Evolutionary conservation across 805 yeast species (phyloP), one percentile per base, ranked within the genome.

Genomic region (Monosporozyma aquatica): DNA sequence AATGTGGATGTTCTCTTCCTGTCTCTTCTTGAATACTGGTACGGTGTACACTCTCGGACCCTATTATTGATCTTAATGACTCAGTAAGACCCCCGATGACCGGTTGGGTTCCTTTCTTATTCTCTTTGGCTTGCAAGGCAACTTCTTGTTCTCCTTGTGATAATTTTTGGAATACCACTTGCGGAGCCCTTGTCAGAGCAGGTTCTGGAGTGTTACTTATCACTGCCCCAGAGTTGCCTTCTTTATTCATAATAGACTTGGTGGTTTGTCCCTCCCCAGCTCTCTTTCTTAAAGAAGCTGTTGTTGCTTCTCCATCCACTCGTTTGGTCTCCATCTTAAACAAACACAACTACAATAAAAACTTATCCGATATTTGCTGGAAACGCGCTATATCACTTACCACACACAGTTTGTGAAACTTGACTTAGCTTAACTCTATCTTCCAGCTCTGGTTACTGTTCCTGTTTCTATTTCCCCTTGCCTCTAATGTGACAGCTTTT

Each of bases 1-100:
- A 83, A 62, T 84, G 94, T 0, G 92, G 89, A 27, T 37, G 40
- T 13, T 20, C 34, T 14, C 10, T 27, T 13, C 26, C 24, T 17
- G 22, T 9, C n/a, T n/a, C 26, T n/a, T 5, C 13, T 13, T 25
- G 6, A 8, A n/a, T 23, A 17, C 14, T 14, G n/a, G 11, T 34
- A 34, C n/a, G 5, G 5, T 34, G n/a, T 4, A 22, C 37, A 6
- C 17, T 6, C 13, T n/a, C 37, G 22, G n/a, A n/a, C n/a, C 30
- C 30, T 6, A 32, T 32, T 18, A 32, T 23, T 5, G 37, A 23
- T 34, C 17, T 34, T 26, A 22, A 22, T 6, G 21, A 29, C 15
- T 32, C 35, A 7, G 22, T 32, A 13, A 14, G 14, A 18, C 35
- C 10, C 23, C 20, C 14, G 17, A n/a, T 6, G 4, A 33, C 13